Conservation (phyloP, 2,329 filamentous ascomycete species). For the Colletotrichum simmondsii region DNA sequence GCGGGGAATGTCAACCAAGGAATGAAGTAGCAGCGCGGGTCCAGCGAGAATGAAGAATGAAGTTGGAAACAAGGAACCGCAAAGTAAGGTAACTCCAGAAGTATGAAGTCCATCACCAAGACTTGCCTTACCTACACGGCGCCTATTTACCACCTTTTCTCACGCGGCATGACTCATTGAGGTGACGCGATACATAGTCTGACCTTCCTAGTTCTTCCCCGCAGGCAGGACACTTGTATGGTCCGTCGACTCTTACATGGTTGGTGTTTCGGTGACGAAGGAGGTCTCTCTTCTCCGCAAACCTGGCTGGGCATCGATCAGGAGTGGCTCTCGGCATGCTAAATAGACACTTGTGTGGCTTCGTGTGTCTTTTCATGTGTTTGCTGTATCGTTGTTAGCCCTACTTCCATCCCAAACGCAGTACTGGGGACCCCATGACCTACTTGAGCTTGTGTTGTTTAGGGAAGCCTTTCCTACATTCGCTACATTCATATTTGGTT, state of each 20-base stretch:
- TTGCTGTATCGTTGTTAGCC: not conserved
- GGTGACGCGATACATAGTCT: slow-evolving; percentile 4
- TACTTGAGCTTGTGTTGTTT: too few relatives aligned
- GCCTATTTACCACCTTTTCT: too few relatives aligned
- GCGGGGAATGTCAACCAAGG: not conserved
- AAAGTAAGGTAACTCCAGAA: not conserved
- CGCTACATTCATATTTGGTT: too few relatives aligned
- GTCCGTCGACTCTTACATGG: too few relatives aligned
- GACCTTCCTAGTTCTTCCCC: not conserved
- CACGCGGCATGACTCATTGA: too few relatives aligned
- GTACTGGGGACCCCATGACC: too few relatives aligned
- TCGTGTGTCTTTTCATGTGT: not conserved
- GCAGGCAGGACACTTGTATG: not conserved
- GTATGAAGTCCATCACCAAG: not conserved
- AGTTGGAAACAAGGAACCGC: not conserved
- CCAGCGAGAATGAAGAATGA: not conserved
- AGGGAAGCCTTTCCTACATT: too few relatives aligned
- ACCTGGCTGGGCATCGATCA: not conserved
- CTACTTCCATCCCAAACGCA: too few relatives aligned
- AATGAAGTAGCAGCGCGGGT: not conserved
- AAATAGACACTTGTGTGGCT: not conserved
- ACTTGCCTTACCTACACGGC: not conserved
- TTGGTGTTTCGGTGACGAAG: not conserved
- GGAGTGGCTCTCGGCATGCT: too few relatives aligned
- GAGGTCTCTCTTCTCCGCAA: not conserved